phyloP scores from a whole-genome alignment of 805 yeast genomes.

The Kuraishia piskuri region DNA sequence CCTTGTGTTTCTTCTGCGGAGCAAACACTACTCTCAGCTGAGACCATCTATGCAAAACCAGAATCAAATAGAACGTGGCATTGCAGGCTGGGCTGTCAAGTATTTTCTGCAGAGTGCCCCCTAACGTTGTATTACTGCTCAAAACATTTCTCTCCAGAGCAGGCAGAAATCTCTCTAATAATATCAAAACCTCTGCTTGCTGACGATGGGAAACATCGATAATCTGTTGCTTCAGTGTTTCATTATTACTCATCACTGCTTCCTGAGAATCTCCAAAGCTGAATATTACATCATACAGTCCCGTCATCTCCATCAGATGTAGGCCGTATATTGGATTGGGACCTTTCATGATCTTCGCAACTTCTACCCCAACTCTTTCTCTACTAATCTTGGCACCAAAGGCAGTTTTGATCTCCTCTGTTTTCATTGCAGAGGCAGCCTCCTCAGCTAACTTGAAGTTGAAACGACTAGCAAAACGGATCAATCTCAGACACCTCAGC shows the following conservation, averaged over 20 bases:
- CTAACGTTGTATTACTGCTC: neutral
- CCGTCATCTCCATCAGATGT: conserved; percentile 43
- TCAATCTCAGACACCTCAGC: conserved; percentile 72
- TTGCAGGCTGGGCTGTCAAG: conserved; percentile 10
- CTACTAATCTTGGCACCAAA: conserved; percentile 71
- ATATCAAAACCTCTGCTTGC: conserved; percentile 2
- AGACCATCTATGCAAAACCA: conserved; percentile 43
- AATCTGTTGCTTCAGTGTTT: conserved; percentile 10
- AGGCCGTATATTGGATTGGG: conserved; percentile 57
- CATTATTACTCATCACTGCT: conserved; percentile 12
- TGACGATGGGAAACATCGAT: conserved; percentile 8
- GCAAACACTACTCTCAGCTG: conserved; percentile 20
- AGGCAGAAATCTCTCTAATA: conserved; percentile 7
- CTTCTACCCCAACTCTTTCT: conserved; percentile 84
- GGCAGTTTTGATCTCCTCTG: conserved; percentile 44
- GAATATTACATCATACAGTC: conserved; percentile 53
- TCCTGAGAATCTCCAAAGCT: conserved; percentile 24
- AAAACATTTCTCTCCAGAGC: conserved; percentile 10
- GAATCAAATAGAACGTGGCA: conserved; percentile 32
- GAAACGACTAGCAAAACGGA: conserved; percentile 80
- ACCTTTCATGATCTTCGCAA: conserved; percentile 68
- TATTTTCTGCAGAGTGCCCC: conserved; percentile 5
- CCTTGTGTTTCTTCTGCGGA: conserved; percentile 26
- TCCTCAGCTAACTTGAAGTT: conserved; percentile 54
- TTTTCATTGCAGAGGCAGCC: conserved; percentile 58